Conservation (phyloP, 2,329 filamentous ascomycete genomes). For the Diaporthe sp. region DNA sequence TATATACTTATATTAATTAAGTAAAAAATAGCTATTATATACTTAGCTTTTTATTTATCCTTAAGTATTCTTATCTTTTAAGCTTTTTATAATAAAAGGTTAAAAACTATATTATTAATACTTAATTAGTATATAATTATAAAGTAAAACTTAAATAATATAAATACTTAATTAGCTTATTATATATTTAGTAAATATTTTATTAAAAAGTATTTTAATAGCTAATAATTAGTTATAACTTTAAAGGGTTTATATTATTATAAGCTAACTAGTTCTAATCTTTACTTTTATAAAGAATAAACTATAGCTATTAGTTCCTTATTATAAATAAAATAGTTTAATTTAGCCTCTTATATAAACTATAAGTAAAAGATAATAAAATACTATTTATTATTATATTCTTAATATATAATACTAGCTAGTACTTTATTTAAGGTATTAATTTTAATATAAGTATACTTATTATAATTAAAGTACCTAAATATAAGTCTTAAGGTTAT, state of each 20-base stretch:
- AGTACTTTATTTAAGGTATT: not conserved
- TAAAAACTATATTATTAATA: not conserved
- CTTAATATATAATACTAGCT: not conserved
- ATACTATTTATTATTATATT: not conserved
- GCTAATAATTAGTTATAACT: not conserved
- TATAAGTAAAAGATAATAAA: not conserved
- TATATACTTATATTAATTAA: not conserved
- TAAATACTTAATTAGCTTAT: not conserved
- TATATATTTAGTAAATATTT: not conserved
- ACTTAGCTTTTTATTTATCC: not conserved
- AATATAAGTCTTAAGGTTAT: not conserved
- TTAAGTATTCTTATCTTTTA: not conserved
- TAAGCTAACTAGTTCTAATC: not conserved
- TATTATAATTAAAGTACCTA: not conserved
- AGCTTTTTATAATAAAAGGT: not conserved
- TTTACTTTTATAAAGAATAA: not conserved
- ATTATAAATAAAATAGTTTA: slow-evolving; percentile 18
- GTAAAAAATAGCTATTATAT: not conserved
- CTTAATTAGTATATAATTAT: not conserved
- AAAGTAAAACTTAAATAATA: not conserved
- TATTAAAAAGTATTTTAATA: not conserved
- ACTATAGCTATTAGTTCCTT: slow-evolving; percentile 9
- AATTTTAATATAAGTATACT: not conserved
- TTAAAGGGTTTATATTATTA: not conserved
- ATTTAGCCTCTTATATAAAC: not conserved